Evolutionary conservation across 192 early-diverging fungal species (phyloP).

Genomic region (Rhizophagus prolifer): DNA sequence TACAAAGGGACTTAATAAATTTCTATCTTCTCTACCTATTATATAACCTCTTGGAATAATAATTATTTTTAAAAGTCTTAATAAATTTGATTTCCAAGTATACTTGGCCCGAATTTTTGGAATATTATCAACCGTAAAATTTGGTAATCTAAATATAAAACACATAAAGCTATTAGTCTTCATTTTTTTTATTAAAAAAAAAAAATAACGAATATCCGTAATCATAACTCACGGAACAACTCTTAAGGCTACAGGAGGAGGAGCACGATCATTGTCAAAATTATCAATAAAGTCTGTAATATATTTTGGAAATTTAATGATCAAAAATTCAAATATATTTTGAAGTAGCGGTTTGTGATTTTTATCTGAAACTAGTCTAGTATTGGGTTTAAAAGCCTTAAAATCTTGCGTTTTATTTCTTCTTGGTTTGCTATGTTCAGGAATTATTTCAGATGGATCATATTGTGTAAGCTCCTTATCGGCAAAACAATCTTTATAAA

Average conservation of each 20-base stretch:
- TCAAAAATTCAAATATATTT: not conserved
- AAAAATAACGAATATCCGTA: too few species aligned
- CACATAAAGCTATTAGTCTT: too few species aligned
- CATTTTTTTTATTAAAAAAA: too few species aligned
- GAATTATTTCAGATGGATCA: not conserved
- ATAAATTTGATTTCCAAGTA: not conserved
- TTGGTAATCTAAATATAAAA: not conserved
- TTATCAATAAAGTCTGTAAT: not conserved
- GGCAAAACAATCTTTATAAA: slow-evolving; percentile 4
- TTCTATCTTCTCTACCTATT: not conserved
- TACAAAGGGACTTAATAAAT: not conserved
- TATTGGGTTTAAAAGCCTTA: slow-evolving; percentile 1
- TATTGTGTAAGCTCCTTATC: not conserved
- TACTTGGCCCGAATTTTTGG: not conserved
- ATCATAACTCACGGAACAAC: not conserved
- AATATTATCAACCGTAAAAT: not conserved
- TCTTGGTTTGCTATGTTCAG: not conserved
- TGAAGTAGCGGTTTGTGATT: not conserved
- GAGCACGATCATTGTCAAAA: not conserved
- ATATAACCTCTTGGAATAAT: not conserved
- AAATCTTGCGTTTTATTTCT: not conserved
- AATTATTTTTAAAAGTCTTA: not conserved
- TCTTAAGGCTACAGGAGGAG: not conserved
- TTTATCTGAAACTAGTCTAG: not conserved
- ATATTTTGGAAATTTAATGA: not conserved